These are phyloP conservation scores for Cronartium quercuum DNA, from an alignment of 1,284 basidiomycete genomes.

Conservation along the genomic window DNA sequence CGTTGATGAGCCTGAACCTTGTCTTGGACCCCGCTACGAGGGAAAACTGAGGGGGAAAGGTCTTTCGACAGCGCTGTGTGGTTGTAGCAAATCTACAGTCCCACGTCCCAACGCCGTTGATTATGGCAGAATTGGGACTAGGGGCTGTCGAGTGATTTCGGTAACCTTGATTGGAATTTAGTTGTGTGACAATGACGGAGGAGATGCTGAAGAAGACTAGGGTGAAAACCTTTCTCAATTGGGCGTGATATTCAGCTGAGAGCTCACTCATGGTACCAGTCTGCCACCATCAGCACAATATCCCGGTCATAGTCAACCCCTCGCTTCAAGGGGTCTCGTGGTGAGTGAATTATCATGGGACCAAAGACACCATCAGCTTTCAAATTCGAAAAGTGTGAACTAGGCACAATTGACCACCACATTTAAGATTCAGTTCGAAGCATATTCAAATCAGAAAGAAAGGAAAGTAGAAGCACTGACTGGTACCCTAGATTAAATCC, in stretches of 20 bases:
- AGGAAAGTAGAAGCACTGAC: background rate
- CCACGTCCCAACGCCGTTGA: constrained; percentile 52
- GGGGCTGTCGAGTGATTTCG: constrained; percentile 45
- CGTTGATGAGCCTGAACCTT: constrained; percentile 57
- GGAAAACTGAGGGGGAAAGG: constrained; percentile 47
- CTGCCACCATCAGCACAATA: constrained; percentile 50
- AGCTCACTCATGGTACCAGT: constrained; percentile 52
- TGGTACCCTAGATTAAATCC: constrained; percentile 32
- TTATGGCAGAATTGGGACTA: constrained; percentile 53
- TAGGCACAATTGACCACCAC: background rate
- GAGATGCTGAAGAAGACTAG: constrained; percentile 31
- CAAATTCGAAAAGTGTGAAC: background rate
- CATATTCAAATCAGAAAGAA: background rate
- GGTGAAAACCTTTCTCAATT: background rate
- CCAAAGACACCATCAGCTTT: constrained; percentile 2
- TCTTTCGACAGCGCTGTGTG: constrained; percentile 9
- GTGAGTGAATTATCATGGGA: constrained; percentile 46
- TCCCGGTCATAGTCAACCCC: constrained; percentile 46
- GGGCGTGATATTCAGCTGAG: constrained; percentile 27
- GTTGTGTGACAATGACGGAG: background rate
- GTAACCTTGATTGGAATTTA: constrained; percentile 41
- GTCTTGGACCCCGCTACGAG: constrained; percentile 51
- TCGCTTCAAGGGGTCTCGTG: constrained; percentile 45
- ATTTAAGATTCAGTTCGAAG: background rate
- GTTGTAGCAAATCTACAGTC: constrained; percentile 38